Conservation (phyloP, 176 grass and related monocot species). For the Bolboschoenus planiculmis region DNA sequence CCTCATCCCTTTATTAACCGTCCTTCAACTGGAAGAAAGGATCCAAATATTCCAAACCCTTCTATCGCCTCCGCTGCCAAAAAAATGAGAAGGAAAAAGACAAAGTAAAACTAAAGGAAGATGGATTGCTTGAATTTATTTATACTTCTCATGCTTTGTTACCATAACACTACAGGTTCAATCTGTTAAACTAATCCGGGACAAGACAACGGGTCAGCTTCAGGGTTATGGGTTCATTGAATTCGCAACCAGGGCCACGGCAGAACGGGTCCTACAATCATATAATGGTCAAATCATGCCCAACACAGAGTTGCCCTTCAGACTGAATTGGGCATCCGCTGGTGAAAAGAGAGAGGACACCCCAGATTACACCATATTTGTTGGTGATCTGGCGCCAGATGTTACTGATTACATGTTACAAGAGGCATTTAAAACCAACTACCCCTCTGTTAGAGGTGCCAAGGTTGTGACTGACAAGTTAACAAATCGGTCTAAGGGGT, state of each 20-base stretch:
- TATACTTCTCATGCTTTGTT: background rate
- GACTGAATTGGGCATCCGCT: conserved; percentile 90
- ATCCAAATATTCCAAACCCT: background rate
- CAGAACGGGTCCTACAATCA: conserved; percentile 64
- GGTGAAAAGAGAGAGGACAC: conserved; percentile 85
- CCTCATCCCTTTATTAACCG: background rate
- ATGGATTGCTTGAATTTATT: background rate
- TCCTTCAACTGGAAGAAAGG: background rate
- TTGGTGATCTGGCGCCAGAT: conserved; percentile 92
- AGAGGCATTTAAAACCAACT: conserved; percentile 81
- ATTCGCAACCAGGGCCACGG: conserved; percentile 60
- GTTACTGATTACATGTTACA: conserved; percentile 88
- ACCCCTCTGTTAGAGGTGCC: conserved; percentile 83
- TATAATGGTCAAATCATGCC: conserved; percentile 92
- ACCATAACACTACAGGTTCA: conserved; percentile 39
- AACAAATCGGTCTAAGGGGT: conserved; percentile 87
- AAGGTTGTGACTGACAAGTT: conserved; percentile 95
- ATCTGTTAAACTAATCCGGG: conserved; percentile 78
- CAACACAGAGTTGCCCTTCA: conserved; percentile 58
- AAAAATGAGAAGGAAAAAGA: background rate
- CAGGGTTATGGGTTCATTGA: conserved; percentile 96
- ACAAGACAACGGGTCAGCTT: conserved; percentile 67
- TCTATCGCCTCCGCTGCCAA: background rate
- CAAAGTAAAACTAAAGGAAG: background rate
- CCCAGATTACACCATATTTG: conserved; percentile 84